Percentiles rank a stretch among this genome's conserved stretches.
These are phyloP conservation scores for Aspergillus steynii DNA, from an alignment of 495 filamentous ascomycete genomes.

Conservation along the genomic window DNA sequence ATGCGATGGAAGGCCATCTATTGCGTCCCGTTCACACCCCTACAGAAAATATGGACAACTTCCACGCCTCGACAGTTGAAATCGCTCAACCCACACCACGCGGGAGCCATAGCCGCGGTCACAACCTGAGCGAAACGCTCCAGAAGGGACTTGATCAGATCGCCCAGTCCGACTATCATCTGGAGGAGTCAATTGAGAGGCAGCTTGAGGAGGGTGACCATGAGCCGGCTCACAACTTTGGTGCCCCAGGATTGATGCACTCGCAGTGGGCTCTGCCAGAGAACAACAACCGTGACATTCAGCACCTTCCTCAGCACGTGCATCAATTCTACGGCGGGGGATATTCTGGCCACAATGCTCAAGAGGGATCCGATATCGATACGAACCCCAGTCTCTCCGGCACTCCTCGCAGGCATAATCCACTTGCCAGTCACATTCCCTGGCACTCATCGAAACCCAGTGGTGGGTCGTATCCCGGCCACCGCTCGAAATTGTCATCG, in stretches of 20 bases:
- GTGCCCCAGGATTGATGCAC: constrained; percentile 36
- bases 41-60: constrained; percentile 40
- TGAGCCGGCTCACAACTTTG: constrained; percentile 29
- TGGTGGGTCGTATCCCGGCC: constrained; percentile 41
- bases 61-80: constrained; percentile 50
- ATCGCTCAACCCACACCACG: constrained; percentile 67
- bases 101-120: constrained; percentile 50
- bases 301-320: constrained; percentile 35
- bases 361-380: constrained; percentile 68
- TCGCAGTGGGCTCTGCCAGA: constrained; percentile 43
- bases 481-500: constrained; percentile 64
- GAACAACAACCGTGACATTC: constrained; percentile 20
- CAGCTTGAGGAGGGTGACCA: constrained; percentile 67
- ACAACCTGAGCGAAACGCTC: constrained; percentile 69
- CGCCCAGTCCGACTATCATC: constrained; percentile 68
- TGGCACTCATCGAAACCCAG: constrained; percentile 47
- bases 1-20: constrained; percentile 24
- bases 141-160: constrained; percentile 81
- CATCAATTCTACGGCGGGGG: constrained; percentile 40
- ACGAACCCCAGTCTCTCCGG: constrained; percentile 75
- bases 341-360: constrained; percentile 38
- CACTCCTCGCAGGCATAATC: constrained; percentile 48
- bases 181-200: constrained; percentile 70
- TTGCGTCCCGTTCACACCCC: constrained; percentile 36
- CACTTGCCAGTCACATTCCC: constrained; percentile 32